phyloP scores from a whole-genome alignment of 768 basidiomycete species.

The Termitomyces sp. region DNA sequence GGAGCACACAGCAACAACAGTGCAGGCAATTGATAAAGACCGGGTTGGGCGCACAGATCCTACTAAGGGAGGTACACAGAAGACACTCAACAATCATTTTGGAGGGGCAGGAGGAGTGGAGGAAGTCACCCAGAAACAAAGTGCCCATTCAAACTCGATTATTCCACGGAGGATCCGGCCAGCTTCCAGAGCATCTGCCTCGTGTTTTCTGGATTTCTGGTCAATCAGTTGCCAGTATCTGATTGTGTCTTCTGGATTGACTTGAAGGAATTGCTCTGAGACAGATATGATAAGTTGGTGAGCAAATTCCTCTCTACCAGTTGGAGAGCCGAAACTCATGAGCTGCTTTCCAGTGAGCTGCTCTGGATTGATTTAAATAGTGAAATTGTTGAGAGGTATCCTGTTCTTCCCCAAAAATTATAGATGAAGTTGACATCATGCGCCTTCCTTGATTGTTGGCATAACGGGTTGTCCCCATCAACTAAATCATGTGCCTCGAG shows the following conservation, averaged over 20 bases:
- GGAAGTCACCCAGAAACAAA: slow-evolving; percentile 43
- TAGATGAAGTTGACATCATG: slow-evolving; percentile 12
- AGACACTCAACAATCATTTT: too few species aligned
- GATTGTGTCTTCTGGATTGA: slow-evolving; percentile 42
- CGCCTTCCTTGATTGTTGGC: slow-evolving; percentile 12
- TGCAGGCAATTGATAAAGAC: too few species aligned
- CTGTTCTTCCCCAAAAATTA: background rate
- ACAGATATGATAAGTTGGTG: slow-evolving; percentile 39
- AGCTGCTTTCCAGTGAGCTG: slow-evolving; percentile 24
- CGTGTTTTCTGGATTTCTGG: background rate
- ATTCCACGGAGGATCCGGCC: slow-evolving; percentile 24
- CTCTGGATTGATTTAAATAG: slow-evolving; percentile 16
- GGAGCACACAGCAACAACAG: too few species aligned
- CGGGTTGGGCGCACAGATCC: too few species aligned
- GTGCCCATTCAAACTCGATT: slow-evolving; percentile 30
- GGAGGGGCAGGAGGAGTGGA: too few species aligned
- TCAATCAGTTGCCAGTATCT: slow-evolving; percentile 31
- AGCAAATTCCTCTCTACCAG: slow-evolving; percentile 40
- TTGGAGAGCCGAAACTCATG: slow-evolving; percentile 28
- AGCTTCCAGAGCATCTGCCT: slow-evolving; percentile 26
- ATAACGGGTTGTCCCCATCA: slow-evolving; percentile 10
- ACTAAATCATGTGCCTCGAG: slow-evolving; percentile 25
- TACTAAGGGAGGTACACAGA: too few species aligned
- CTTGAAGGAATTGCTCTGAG: slow-evolving; percentile 32
- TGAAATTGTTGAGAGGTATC: slow-evolving; percentile 1